A percentile compares a stretch with the other conserved stretches of the same genome.
phyloP scores from a whole-genome alignment of 1,284 basidiomycete genomes.

The Inonotus hispidus region DNA sequence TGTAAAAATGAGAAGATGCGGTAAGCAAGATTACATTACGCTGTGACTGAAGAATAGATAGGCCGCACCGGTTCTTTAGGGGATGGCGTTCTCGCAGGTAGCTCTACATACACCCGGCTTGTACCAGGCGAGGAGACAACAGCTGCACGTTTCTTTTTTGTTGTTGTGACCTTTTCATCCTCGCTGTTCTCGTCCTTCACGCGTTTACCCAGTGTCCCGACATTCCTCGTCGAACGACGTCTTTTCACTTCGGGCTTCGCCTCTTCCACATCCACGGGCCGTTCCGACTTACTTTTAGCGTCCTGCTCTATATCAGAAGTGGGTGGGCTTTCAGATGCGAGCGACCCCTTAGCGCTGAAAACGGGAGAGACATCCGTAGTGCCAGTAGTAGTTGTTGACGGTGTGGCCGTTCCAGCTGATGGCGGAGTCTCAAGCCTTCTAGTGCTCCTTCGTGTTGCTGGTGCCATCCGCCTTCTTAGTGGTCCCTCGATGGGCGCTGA shows the following conservation, averaged over 20 bases:
- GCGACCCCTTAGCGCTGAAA: conserved; percentile 40
- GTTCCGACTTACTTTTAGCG: not conserved
- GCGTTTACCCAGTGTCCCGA: not conserved
- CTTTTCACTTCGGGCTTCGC: not conserved
- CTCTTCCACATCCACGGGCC: not conserved
- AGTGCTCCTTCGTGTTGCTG: not conserved
- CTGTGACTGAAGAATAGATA: conserved; percentile 8
- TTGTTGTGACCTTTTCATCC: conserved; percentile 17
- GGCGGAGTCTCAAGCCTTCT: conserved; percentile 24
- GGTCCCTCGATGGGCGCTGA: not conserved
- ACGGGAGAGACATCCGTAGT: conserved; percentile 31
- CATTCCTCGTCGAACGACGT: conserved; percentile 1
- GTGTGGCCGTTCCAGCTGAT: conserved; percentile 12
- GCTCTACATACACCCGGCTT: conserved; percentile 20
- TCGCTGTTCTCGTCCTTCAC: conserved; percentile 22
- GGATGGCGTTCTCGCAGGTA: conserved; percentile 16
- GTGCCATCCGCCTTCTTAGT: not conserved
- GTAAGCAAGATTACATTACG: not conserved
- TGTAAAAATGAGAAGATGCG: not conserved
- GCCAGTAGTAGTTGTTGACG: conserved; percentile 20
- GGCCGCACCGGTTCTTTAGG: conserved; percentile 14
- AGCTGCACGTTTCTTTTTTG: conserved; percentile 13
- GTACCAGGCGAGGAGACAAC: not conserved
- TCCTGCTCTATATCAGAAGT: conserved; percentile 31
- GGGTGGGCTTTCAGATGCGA: conserved; percentile 35